phyloP scores from a whole-genome alignment of 2,329 filamentous ascomycete species.

The Apiospora aurea region DNA sequence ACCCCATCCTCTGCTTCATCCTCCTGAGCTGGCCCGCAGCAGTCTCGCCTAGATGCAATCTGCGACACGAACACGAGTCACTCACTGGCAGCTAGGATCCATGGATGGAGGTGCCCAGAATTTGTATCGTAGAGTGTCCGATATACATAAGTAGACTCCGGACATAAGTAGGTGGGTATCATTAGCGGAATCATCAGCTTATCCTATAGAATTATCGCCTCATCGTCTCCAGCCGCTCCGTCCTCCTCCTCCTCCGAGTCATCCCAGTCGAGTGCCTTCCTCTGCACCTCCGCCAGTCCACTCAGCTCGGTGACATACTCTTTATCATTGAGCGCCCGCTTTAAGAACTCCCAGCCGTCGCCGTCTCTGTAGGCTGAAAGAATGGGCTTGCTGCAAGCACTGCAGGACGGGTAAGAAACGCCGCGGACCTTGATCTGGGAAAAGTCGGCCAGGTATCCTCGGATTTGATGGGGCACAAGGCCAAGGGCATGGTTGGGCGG shows the following conservation, averaged over 20 bases:
- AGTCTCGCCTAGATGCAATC: constrained; percentile 9
- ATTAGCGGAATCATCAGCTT: constrained; percentile 29
- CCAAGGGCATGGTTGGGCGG: constrained; percentile 67
- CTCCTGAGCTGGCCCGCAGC: not conserved
- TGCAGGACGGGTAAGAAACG: constrained; percentile 80
- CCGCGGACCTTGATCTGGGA: constrained; percentile 77
- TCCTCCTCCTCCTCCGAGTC: constrained; percentile 42
- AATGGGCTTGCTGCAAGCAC: constrained; percentile 77
- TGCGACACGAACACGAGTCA: constrained; percentile 12
- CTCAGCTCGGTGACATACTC: constrained; percentile 79
- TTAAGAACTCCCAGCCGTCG: constrained; percentile 80
- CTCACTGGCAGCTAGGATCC: constrained; percentile 24
- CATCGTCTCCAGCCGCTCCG: constrained; percentile 40
- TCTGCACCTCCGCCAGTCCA: constrained; percentile 43
- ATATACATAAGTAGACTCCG: not conserved
- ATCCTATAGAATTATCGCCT: constrained; percentile 43
- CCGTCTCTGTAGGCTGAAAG: constrained; percentile 67
- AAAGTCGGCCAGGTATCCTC: constrained; percentile 78
- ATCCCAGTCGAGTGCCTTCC: constrained; percentile 44
- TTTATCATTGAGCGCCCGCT: constrained; percentile 74
- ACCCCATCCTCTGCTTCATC: constrained; percentile 10
- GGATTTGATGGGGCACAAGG: constrained; percentile 80
- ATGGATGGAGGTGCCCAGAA: not conserved
- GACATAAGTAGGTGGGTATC: constrained; percentile 16
- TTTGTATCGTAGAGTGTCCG: constrained; percentile 12